Evolutionary conservation across 2,329 filamentous ascomycete genomes (phyloP).

Genomic region (Ophiosphaerella herpotricha): DNA sequence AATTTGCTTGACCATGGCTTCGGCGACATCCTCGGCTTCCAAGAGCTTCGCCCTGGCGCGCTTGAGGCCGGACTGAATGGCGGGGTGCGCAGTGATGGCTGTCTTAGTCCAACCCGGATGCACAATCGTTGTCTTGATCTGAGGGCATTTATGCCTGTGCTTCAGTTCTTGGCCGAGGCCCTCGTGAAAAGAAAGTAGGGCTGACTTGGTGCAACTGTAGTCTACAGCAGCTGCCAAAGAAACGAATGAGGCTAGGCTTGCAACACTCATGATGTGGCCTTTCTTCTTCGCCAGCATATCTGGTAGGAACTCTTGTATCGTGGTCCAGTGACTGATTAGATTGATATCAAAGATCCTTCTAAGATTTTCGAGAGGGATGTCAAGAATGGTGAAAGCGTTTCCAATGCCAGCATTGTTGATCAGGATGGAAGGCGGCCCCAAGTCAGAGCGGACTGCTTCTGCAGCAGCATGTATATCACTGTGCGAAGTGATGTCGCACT

Average conservation of each 20-base stretch:
- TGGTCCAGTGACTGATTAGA: constrained; percentile 43
- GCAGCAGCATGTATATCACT: constrained; percentile 33
- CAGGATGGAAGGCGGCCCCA: constrained; percentile 39
- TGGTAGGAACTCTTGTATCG: constrained; percentile 44
- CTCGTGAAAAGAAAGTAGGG: constrained; percentile 40
- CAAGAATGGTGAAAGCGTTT: constrained; percentile 38
- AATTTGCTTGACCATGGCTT: constrained; percentile 52
- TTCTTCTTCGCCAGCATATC: constrained; percentile 45
- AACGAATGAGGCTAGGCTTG: constrained; percentile 42
- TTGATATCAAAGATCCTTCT: constrained; percentile 41
- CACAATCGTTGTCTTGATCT: constrained; percentile 50
- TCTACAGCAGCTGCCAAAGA: constrained; percentile 40
- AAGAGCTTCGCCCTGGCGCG: constrained; percentile 39
- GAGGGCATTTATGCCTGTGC: constrained; percentile 48
- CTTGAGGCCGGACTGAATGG: constrained; percentile 38
- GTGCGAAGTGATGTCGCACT: constrained; percentile 41
- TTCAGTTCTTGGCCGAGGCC: constrained; percentile 48
- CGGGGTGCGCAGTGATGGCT: constrained; percentile 37
- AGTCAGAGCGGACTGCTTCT: constrained; percentile 38
- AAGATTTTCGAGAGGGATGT: constrained; percentile 31
- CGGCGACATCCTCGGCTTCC: constrained; percentile 47
- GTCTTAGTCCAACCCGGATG: constrained; percentile 51
- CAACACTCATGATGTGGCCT: constrained; percentile 43
- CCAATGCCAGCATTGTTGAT: constrained; percentile 47
- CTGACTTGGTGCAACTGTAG: constrained; percentile 44